Evolutionary conservation across 1,284 basidiomycete genomes (phyloP), one percentile per base, ranked within the genome.

Genomic region (Boletus mariae): DNA sequence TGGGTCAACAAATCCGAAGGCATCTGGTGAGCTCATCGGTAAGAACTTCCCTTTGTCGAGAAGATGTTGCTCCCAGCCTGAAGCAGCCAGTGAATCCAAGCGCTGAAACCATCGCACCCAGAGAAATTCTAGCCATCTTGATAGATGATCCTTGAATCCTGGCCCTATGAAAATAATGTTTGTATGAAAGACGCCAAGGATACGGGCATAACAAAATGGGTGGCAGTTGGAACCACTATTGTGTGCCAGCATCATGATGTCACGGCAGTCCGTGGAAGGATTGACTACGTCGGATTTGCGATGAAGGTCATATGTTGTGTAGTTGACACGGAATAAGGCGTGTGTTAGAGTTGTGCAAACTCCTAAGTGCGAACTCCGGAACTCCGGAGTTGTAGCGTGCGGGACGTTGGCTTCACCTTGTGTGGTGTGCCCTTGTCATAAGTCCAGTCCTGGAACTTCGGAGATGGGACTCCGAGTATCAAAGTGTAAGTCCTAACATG

Each of bases 221-320:
- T 55, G 56, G 10, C 8, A 9, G 4, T 15, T 11, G 17, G 15
- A 23, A 7, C 40, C 23, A 8, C 5, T 29, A 8, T 29, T 10
- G 29, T 2, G 12, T 1, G 5, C 32, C 10, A 29, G 56, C 31
- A 52, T 42, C 44, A 53, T 57, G 20, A 51, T 49, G 41, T 40
- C 29, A n/a, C 26, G 38, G 8, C 52, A 35, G 8, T 51, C 41
- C 3, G 34, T 54, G 23, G 8, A 11, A 1, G 55, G 47, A 17
- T 59, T 61, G 51, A 66, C 37, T 11, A 45, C 31, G 31, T 66
- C 61, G 15, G 54, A 48, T 3, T 46, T 45, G 3, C 57, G 35
- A 2, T 53, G 63, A 13, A 72, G 51, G 51, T 73, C 29, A 29
- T 29, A 29, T 29, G 29, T 29, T 10, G 29, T 29, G 8, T 29